Conservation (phyloP, 148 eudicot species). For the Rhododendron ferrugineum region DNA sequence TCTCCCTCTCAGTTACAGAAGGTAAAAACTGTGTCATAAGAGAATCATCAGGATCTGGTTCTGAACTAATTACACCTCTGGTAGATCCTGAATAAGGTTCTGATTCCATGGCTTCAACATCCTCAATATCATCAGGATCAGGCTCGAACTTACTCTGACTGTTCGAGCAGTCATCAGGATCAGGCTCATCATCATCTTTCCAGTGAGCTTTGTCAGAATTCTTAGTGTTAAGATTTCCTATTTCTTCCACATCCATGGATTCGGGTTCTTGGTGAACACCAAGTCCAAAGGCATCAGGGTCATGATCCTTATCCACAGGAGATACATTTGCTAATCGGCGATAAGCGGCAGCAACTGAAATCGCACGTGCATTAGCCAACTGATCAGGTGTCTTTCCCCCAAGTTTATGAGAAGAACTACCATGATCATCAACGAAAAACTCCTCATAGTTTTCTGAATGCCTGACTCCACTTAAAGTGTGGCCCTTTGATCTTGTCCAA, state of each 20-base stretch:
- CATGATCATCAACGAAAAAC: conserved; percentile 27
- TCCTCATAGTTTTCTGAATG: conserved; percentile 35
- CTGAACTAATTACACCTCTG: conserved; percentile 8
- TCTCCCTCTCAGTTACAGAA: conserved; percentile 1
- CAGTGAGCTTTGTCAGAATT: conserved; percentile 1
- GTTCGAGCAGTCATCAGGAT: conserved; percentile 22
- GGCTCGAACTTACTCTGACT: conserved; percentile 27
- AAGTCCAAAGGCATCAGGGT: conserved; percentile 22
- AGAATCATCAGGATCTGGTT: conserved; percentile 33
- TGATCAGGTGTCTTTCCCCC: conserved; percentile 50
- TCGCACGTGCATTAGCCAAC: conserved; percentile 58
- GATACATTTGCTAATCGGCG: conserved; percentile 48
- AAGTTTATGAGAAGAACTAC: conserved; percentile 46
- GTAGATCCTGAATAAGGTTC: conserved; percentile 16
- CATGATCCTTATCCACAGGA: conserved; percentile 16
- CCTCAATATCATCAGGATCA: conserved; percentile 36
- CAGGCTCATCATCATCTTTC: conserved; percentile 21
- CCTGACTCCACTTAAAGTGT: conserved; percentile 39
- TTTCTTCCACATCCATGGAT: conserved; percentile 12
- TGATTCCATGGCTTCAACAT: conserved; percentile 21
- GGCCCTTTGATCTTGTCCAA: conserved; percentile 83
- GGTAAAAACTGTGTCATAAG: conserved; percentile 10
- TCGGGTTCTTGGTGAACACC: conserved; percentile 15
- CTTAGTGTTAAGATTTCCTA: conserved; percentile 1
- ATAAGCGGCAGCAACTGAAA: conserved; percentile 84